phyloP scores from a whole-genome alignment of 345 rosid species.

The Euphorbia pulcherrima region DNA sequence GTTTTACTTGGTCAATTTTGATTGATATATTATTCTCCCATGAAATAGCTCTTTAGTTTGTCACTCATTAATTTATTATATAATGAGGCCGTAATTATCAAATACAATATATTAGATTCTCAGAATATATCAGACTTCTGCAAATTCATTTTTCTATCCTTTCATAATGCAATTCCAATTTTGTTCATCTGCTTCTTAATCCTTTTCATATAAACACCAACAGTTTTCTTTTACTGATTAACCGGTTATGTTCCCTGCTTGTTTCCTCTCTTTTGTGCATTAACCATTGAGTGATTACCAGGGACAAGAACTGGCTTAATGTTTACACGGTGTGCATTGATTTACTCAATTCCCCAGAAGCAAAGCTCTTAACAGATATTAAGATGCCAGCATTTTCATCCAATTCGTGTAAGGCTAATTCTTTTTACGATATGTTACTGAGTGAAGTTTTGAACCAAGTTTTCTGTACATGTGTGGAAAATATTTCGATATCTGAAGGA shows the following conservation, averaged over 20 bases:
- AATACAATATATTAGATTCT: no score
- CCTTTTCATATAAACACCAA: no score
- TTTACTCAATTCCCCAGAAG: constrained; percentile 52
- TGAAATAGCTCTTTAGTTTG: no score
- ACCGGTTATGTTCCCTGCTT: constrained; percentile 9
- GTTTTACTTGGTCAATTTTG: no score
- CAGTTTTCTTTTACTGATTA: no score
- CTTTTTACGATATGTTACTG: neutral
- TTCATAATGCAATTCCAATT: no score
- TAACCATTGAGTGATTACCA: constrained; percentile 34
- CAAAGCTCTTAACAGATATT: constrained; percentile 25
- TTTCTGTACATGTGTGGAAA: neutral
- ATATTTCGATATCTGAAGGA: neutral
- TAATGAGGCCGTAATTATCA: no score
- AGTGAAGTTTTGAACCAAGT: constrained; percentile 5
- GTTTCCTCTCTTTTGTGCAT: constrained; percentile 18
- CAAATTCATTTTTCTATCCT: no score
- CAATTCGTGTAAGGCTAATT: constrained; percentile 30
- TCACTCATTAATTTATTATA: no score
- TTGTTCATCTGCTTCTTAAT: no score
- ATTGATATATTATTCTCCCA: no score
- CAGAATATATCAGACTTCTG: no score
- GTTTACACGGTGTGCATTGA: constrained; percentile 68
- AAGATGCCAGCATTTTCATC: constrained; percentile 25
- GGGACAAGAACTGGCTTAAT: constrained; percentile 55